These are phyloP conservation scores for Lasiosphaeris hirsuta DNA, from an alignment of 495 filamentous ascomycete genomes.

Conservation along the genomic window DNA sequence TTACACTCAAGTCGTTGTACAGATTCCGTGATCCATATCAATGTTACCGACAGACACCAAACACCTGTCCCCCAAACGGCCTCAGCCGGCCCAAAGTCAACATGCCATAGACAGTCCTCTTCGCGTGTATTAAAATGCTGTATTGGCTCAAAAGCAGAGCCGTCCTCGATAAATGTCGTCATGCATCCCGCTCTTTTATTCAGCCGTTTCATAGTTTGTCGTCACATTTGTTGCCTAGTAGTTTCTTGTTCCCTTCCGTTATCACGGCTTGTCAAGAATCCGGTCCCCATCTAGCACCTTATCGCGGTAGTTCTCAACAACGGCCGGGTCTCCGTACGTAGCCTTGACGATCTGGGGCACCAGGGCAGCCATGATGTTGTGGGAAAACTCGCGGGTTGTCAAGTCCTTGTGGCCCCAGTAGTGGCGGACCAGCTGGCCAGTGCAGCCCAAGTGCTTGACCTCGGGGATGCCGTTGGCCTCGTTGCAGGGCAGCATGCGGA, in stretches of 20 bases:
- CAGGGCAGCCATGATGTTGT: constrained; percentile 24
- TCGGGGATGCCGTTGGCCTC: constrained; percentile 28
- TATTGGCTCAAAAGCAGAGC: too few relatives aligned
- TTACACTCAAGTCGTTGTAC: too few relatives aligned
- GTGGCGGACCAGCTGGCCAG: constrained; percentile 28
- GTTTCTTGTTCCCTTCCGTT: background rate
- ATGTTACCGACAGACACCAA: too few relatives aligned
- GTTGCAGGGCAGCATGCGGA: constrained; percentile 23
- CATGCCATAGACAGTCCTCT: too few relatives aligned
- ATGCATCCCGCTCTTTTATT: background rate
- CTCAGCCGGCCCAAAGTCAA: too few relatives aligned
- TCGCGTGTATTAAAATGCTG: too few relatives aligned
- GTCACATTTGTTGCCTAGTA: background rate
- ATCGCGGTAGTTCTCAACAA: constrained; percentile 19
- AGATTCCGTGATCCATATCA: too few relatives aligned
- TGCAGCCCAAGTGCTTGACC: constrained; percentile 16
- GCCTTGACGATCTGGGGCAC: constrained; percentile 21
- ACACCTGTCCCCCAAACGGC: too few relatives aligned
- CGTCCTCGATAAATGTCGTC: too few relatives aligned
- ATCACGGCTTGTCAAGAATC: constrained; percentile 14
- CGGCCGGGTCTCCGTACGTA: constrained; percentile 8
- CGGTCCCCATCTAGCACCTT: constrained; percentile 20
- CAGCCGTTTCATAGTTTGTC: background rate
- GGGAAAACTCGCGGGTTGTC: constrained; percentile 19
- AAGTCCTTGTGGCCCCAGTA: constrained; percentile 25